Evolutionary conservation across 2,329 filamentous ascomycete genomes (phyloP), one percentile per base, ranked within the genome.

Genomic region (Penicillium sclerotigenum): DNA sequence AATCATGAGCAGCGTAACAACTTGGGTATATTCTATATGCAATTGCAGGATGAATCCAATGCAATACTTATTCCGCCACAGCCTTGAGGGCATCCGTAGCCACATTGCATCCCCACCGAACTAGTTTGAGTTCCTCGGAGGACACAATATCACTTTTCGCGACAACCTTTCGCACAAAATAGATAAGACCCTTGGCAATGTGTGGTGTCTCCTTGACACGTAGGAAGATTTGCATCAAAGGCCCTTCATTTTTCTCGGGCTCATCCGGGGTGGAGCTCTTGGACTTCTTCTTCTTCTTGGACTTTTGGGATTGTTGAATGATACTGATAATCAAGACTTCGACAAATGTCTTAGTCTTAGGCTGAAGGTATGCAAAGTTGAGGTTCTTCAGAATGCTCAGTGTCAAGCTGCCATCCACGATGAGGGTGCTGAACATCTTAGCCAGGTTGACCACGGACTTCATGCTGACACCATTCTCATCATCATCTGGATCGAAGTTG

Each of bases 291-390:
- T 59, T 63, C 7, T 66, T 65, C 52, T 71, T 68, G 13, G 59
- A 63, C 54, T 81, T 80, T 59, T 85, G 82, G 16, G 85, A 85
- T 63, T 87, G 83, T 43, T 90, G 80, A 31, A 97, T 83, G 13
- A 91, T 74, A 2, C 86, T 88, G 47, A 94, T 85, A 16, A 97
- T 79, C 62, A 97, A 75, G 8, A 94, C 78, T 72, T 97, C 91
- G 43, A 92, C 80, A 68, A 97, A 94, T 24, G 84, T 83, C 54
- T 83, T 85, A 0, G 90, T 90, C 74, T 88, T 91, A 8, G 84
- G 77, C 68, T 91, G 89, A 48, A 96, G 74, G 62, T 89, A 90
- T 0, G 86, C 83, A 51, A 97, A 84, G 61, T 94, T 91, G 42
- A 97, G 81, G 16, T 75, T 80, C 65, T 83, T 87, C 31, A 87